Evolutionary conservation across 1,284 basidiomycete genomes (phyloP).

Genomic region (Tranzscheliella williamsii): DNA sequence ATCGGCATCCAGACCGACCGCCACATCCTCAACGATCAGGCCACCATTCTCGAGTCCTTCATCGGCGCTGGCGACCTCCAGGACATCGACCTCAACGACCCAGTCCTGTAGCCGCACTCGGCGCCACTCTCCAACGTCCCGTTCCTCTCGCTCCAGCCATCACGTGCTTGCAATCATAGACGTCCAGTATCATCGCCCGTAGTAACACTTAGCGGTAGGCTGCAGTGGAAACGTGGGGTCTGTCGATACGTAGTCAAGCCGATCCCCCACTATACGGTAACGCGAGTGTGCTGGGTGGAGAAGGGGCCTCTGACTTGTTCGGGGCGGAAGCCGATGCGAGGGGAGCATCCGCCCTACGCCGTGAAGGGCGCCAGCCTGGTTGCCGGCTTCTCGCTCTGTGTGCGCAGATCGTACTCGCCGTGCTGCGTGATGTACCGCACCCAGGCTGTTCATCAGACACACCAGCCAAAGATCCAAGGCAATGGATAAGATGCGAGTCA

Average conservation of each 20-base stretch:
- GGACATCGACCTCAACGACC: slow-evolving; percentile 50
- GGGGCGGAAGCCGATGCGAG: no score
- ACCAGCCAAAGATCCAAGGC: slow-evolving; percentile 1
- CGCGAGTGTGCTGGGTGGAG: no score
- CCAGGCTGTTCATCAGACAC: no score
- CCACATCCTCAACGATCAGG: slow-evolving; percentile 56
- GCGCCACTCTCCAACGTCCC: no score
- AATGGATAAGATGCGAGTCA: background rate
- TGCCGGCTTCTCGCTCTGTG: slow-evolving; percentile 56
- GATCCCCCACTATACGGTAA: no score
- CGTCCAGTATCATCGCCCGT: no score
- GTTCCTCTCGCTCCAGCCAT: no score
- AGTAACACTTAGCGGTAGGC: no score
- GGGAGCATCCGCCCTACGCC: slow-evolving; percentile 13
- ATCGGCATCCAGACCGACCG: slow-evolving; percentile 54
- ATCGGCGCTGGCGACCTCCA: slow-evolving; percentile 50
- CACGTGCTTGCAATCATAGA: no score
- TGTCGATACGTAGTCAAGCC: no score
- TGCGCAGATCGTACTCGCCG: slow-evolving; percentile 80
- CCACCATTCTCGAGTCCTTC: slow-evolving; percentile 50
- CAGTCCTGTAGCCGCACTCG: slow-evolving; percentile 35
- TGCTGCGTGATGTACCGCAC: slow-evolving; percentile 79
- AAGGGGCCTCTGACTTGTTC: no score
- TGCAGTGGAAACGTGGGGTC: no score
- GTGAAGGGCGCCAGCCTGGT: slow-evolving; percentile 52